phyloP scores from a whole-genome alignment of 1,284 basidiomycete species.

The Sporisorium scitamineum region DNA sequence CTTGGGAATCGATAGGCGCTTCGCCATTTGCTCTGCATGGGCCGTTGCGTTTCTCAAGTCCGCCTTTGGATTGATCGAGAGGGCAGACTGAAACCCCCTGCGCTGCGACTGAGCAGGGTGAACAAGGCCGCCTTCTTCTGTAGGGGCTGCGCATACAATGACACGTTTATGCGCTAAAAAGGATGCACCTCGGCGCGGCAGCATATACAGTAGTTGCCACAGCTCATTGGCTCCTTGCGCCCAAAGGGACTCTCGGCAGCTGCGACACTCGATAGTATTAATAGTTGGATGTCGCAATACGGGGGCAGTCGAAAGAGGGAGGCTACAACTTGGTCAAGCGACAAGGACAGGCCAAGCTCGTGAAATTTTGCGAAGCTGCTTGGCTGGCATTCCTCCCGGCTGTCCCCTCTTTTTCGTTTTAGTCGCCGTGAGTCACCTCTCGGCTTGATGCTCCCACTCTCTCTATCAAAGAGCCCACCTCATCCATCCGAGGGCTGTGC shows the following conservation, averaged over 20 bases:
- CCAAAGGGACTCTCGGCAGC: too few species aligned
- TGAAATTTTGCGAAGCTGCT: background rate
- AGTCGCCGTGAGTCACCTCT: constrained; percentile 1
- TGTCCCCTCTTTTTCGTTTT: background rate
- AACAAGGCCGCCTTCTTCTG: too few species aligned
- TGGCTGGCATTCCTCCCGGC: background rate
- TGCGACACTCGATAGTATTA: too few species aligned
- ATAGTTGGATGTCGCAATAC: background rate
- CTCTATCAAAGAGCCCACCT: too few species aligned
- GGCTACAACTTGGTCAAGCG: background rate
- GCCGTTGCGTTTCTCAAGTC: too few species aligned
- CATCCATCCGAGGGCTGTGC: too few species aligned
- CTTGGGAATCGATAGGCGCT: constrained; percentile 4
- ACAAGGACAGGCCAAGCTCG: background rate
- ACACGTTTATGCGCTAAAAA: background rate
- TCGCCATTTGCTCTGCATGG: too few species aligned
- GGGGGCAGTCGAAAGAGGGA: background rate
- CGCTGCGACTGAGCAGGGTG: too few species aligned
- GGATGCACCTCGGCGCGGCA: background rate
- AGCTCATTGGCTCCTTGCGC: background rate
- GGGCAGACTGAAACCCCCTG: too few species aligned
- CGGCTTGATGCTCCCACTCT: background rate
- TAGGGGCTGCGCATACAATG: too few species aligned
- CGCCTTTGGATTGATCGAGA: background rate
- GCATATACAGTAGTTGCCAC: background rate